A percentile compares a stretch with the other conserved stretches of the same genome.
Evolutionary conservation across 2,329 filamentous ascomycete species (phyloP).

Genomic region (Aureobasidium sp.): DNA sequence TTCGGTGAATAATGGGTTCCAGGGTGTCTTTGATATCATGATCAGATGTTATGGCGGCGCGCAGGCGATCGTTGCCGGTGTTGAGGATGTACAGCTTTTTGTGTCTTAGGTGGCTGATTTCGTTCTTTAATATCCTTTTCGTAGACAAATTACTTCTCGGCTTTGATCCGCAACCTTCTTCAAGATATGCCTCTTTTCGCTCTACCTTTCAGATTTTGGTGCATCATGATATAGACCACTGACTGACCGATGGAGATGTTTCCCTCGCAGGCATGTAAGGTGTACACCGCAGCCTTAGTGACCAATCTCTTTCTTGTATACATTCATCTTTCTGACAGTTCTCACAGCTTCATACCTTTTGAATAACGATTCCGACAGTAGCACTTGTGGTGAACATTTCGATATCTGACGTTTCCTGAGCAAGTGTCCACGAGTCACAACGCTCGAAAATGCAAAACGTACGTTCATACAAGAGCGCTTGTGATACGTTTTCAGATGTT

Average conservation of each 20-base stretch:
- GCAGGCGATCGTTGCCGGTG: neutral
- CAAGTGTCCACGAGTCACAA: neutral
- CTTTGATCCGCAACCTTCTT: neutral
- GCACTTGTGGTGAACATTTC: neutral
- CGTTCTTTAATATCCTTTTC: neutral
- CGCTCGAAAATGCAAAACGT: neutral
- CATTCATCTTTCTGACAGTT: neutral
- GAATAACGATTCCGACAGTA: neutral
- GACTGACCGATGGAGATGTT: too few species aligned
- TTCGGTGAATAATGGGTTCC: neutral
- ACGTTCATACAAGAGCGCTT: neutral
- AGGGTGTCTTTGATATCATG: neutral
- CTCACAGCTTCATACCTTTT: neutral
- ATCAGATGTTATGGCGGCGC: constrained; percentile 7
- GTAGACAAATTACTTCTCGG: neutral
- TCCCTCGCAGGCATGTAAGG: too few species aligned
- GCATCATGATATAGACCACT: too few species aligned
- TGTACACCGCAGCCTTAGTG: neutral
- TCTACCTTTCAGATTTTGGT: too few species aligned
- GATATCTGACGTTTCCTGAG: neutral
- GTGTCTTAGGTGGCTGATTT: neutral
- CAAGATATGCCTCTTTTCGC: neutral
- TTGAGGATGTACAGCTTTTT: constrained; percentile 4
- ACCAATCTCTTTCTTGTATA: neutral
- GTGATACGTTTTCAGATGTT: neutral